A percentile compares a stretch with the other conserved stretches of the same genome.
Evolutionary conservation across 1,284 basidiomycete species (phyloP).

Genomic region (Tausonia pullulans): DNA sequence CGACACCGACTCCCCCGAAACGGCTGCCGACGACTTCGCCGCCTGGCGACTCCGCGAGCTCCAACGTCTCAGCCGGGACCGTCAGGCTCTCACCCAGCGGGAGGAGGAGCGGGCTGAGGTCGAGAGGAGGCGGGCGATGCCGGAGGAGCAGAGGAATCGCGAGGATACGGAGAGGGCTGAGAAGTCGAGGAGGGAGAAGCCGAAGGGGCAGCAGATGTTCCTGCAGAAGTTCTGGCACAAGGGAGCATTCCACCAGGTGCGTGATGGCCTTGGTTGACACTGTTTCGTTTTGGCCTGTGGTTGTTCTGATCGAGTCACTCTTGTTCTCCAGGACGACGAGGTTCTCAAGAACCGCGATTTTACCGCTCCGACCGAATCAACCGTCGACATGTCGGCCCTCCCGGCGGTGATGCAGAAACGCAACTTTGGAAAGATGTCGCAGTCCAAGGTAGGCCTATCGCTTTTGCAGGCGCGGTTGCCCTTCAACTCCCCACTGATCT

Average conservation of each 20-base stretch:
- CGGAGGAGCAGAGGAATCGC: conserved; percentile 77
- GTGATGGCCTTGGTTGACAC: conserved; percentile 15
- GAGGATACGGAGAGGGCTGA: conserved; percentile 83
- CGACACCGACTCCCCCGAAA: conserved; percentile 61
- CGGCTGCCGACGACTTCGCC: conserved; percentile 81
- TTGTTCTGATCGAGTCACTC: background rate
- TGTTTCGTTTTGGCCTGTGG: too few species aligned
- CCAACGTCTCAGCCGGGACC: conserved; percentile 78
- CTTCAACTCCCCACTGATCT: background rate
- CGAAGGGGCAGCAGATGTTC: conserved; percentile 80
- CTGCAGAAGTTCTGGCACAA: conserved; percentile 99
- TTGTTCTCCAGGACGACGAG: conserved; percentile 58
- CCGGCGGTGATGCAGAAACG: conserved; percentile 96
- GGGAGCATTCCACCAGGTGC: conserved; percentile 90
- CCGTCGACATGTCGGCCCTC: conserved; percentile 70
- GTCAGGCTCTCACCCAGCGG: conserved; percentile 62
- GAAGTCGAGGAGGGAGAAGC: conserved; percentile 49
- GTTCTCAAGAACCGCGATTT: conserved; percentile 75
- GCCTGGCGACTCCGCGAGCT: conserved; percentile 92
- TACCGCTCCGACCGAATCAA: conserved; percentile 75
- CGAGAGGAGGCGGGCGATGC: conserved; percentile 76
- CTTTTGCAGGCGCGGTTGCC: background rate
- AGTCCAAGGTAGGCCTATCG: conserved; percentile 26
- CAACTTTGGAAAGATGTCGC: conserved; percentile 68
- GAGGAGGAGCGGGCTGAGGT: conserved; percentile 82